Evolutionary conservation across 179 eudicot species (phyloP).

Genomic region (Sideroxylon spinosum): DNA sequence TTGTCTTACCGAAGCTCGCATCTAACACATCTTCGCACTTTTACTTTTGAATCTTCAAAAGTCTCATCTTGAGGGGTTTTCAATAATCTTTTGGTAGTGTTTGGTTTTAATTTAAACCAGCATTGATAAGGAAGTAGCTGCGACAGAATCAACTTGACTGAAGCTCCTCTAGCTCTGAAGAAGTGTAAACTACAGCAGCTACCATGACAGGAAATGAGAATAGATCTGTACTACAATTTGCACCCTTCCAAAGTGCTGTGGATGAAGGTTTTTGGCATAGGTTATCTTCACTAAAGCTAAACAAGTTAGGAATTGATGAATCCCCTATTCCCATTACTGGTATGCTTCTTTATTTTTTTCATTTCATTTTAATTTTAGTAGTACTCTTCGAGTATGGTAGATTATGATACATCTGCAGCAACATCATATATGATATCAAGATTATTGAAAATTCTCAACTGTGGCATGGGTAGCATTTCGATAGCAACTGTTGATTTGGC

Average conservation of each 20-base stretch:
- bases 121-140: not conserved
- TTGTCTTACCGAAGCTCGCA: not conserved
- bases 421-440: not conserved
- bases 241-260: constrained; percentile 60
- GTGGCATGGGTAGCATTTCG: not conserved
- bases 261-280: constrained; percentile 96
- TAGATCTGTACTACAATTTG: constrained; percentile 46
- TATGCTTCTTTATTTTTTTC: constrained; percentile 21
- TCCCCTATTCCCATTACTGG: constrained; percentile 78
- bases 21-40: not conserved
- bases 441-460: not conserved
- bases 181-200: constrained; percentile 3
- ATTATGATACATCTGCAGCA: not conserved
- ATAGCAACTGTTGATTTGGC: not conserved
- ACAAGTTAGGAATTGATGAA: constrained; percentile 71
- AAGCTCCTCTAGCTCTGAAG: not conserved
- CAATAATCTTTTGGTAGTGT: not conserved
- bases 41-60: not conserved
- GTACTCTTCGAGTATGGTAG: not conserved
- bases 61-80: not conserved
- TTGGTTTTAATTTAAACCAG: constrained; percentile 8
- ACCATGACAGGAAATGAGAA: constrained; percentile 29
- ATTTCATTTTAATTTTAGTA: not conserved
- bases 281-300: constrained; percentile 83
- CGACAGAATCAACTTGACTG: not conserved